Base-by-base conservation (phyloP, 805 yeast species). In the Saccharomycopsis sp. region DNA sequence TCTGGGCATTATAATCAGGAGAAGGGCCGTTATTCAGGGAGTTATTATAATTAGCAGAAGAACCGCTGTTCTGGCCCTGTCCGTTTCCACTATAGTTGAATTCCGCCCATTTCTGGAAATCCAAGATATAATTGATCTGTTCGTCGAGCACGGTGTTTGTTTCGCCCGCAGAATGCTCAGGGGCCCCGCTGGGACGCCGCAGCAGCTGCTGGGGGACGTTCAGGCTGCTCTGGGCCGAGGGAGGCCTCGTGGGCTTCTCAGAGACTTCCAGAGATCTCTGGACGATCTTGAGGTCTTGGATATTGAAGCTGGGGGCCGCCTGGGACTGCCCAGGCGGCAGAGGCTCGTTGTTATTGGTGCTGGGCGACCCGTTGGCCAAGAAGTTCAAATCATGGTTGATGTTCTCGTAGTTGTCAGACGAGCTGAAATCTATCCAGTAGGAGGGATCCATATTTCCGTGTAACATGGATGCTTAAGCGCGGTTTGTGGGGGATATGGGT, bases 351-450 rank as follows among this genome's bases (percentile, higher is more conserved):
- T 20, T 51, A 14, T n/a, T 20, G n/a, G 24, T 51, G n/a, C 29
- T 44, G 7, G 48, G 48, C 8, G 48, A 44, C 20, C 21, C 16
- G 21, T 4, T 44, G 21, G 48, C 16, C 21, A 57, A 46, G 40
- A 57, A 57, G 20, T 41, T 34, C 29, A 57, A 20, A 40, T 55
- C 53, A 23, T 58, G 56, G 24, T 41, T 48, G 37, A 59, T 29
- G 29, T 34, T 44, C 23, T 53, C 55, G 37, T 54, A 58, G 24
- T 55, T 52, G 37, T 29, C 62, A 8, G 62, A 57, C 14, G 60
- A 57, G 34, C 55, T 60, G 57, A 60, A 60, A 24, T 60, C 58
- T n/a, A 60, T 57, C 62, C 62, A 60, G 50, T 60, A 54, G 18
- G 60, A 34, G 54, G 56, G 20, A 24, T 60, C 62, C 62, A 60